These are phyloP conservation scores for Rhizopus delemar DNA, from an alignment of 371 early-diverging fungal genomes.

Conservation along the genomic window DNA sequence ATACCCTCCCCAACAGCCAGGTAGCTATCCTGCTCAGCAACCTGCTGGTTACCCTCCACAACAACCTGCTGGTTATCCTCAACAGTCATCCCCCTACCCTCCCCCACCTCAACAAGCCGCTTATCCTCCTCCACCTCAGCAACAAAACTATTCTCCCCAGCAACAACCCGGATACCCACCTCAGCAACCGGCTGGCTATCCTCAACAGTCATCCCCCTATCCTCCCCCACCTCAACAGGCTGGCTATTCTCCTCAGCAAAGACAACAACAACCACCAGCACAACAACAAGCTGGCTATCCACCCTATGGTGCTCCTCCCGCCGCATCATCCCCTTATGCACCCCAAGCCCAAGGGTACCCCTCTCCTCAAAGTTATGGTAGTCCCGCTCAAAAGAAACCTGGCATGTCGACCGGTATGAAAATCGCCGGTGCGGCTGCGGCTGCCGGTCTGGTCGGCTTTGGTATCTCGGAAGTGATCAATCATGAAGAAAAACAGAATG, in stretches of 20 bases:
- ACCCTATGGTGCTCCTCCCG: conserved; percentile 6
- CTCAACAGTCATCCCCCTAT: background rate
- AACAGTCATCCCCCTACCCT: background rate
- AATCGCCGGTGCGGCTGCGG: conserved; percentile 43
- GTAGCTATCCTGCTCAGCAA: conserved; percentile 5
- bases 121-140: conserved; percentile 5
- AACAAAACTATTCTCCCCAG: conserved; percentile 3
- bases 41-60: conserved; percentile 9
- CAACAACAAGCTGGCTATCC: conserved; percentile 4
- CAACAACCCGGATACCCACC: conserved; percentile 14
- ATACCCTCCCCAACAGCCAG: conserved; percentile 5
- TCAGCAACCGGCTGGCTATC: background rate
- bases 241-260: conserved; percentile 1
- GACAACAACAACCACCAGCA: background rate
- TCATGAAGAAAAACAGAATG: conserved; percentile 40
- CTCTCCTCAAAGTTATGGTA: conserved; percentile 1
- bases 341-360: conserved; percentile 1
- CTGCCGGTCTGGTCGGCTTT: conserved; percentile 41
- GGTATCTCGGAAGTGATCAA: conserved; percentile 46
- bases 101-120: conserved; percentile 8
- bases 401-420: conserved; percentile 49
- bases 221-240: conserved; percentile 9
- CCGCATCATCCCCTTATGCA: conserved; percentile 8
- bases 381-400: conserved; percentile 15
- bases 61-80: conserved; percentile 3